Conservation (phyloP, 176 grass and related monocot species). For the Ensete glaucum region DNA sequence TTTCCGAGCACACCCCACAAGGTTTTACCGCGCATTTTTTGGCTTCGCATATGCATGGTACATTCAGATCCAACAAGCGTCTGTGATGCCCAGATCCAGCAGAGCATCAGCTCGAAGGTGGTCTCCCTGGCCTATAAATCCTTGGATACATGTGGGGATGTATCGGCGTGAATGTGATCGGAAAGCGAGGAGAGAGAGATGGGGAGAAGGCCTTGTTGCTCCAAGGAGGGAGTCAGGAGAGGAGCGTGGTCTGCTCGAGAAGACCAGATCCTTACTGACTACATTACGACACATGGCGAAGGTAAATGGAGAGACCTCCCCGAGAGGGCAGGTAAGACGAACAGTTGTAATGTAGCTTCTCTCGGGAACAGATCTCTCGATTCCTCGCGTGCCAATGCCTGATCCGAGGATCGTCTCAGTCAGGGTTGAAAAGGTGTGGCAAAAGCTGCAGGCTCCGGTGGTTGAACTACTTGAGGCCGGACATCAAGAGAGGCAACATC, state of each 20-base stretch:
- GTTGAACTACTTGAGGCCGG: slow-evolving; percentile 35
- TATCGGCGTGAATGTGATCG: too few relatives aligned
- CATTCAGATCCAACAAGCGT: too few relatives aligned
- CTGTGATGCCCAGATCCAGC: too few relatives aligned
- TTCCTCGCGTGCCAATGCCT: not conserved
- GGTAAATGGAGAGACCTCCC: slow-evolving; percentile 20
- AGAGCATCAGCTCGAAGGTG: too few relatives aligned
- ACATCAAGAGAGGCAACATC: slow-evolving; percentile 42
- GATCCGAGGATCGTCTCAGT: not conserved
- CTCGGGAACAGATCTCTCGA: not conserved
- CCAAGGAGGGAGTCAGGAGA: slow-evolving; percentile 4
- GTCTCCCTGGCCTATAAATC: too few relatives aligned
- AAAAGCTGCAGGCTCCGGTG: slow-evolving; percentile 37
- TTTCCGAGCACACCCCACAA: too few relatives aligned
- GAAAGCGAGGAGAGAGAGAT: not conserved
- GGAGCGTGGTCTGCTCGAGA: slow-evolving; percentile 13
- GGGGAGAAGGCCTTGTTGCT: slow-evolving; percentile 15
- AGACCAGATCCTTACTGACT: slow-evolving; percentile 1
- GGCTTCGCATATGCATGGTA: too few relatives aligned
- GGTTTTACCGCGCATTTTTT: too few relatives aligned
- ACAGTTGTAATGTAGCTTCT: not conserved
- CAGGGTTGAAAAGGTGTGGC: slow-evolving; percentile 4
- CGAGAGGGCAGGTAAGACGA: slow-evolving; percentile 1
- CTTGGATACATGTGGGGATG: too few relatives aligned
- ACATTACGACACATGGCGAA: slow-evolving; percentile 12